Conservation (phyloP, 2,329 filamentous ascomycete genomes). For the Hypomyces perniciosus region DNA sequence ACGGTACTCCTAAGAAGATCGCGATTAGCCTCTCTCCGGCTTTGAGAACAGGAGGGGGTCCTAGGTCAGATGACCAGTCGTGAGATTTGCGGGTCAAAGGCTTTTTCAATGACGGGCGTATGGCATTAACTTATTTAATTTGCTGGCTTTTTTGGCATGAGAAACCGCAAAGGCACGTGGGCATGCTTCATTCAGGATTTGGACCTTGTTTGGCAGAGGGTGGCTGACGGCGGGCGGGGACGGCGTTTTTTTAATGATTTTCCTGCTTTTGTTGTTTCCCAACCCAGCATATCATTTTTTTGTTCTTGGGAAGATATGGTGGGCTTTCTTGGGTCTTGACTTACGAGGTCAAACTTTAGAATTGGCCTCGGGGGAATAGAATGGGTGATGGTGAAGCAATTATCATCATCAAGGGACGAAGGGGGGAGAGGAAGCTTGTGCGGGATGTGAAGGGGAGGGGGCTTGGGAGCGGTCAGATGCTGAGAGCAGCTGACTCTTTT, state of each 20-base stretch:
- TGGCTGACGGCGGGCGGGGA: slow-evolving; percentile 7
- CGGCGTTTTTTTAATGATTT: slow-evolving; percentile 5
- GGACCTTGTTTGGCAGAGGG: background rate
- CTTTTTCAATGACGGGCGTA: slow-evolving; percentile 15
- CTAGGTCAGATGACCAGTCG: slow-evolving; percentile 35
- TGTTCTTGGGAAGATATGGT: background rate
- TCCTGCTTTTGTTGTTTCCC: background rate
- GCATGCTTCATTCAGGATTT: slow-evolving; percentile 7
- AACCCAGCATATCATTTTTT: background rate
- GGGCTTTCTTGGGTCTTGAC: background rate
- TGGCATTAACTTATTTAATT: background rate
- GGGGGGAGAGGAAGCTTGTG: no score
- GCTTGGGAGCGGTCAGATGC: no score
- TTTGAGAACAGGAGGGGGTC: slow-evolving; percentile 34
- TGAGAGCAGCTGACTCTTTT: background rate
- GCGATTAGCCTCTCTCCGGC: slow-evolving; percentile 50
- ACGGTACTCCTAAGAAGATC: slow-evolving; percentile 46
- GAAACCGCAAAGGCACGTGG: background rate
- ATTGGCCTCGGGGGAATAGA: background rate
- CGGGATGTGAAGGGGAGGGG: no score
- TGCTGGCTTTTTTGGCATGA: background rate
- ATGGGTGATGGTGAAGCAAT: background rate
- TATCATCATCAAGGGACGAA: no score
- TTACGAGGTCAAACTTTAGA: no score
- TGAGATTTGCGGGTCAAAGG: slow-evolving; percentile 14